A percentile compares a stretch with the other conserved stretches of the same genome.
phyloP scores from a whole-genome alignment of 140 eudicot genomes.

The Stevia rebaudiana region DNA sequence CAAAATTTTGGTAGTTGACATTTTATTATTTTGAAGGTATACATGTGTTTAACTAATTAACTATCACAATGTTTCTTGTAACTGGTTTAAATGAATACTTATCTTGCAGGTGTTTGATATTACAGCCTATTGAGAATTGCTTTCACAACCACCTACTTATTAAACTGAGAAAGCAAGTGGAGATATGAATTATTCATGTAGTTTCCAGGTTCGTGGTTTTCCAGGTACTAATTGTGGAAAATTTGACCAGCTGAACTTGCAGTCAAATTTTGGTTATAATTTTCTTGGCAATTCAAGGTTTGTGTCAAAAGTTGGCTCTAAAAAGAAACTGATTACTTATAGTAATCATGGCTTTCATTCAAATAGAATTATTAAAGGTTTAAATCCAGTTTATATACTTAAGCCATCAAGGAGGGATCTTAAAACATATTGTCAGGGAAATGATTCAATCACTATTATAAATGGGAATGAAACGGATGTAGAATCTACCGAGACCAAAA shows the following conservation, averaged over 20 bases:
- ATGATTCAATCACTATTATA: constrained; percentile 45
- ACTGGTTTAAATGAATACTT: background rate
- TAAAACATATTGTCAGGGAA: constrained; percentile 50
- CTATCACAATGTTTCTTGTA: too few species aligned
- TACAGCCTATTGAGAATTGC: constrained; percentile 29
- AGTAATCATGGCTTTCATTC: constrained; percentile 21
- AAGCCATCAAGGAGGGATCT: constrained; percentile 23
- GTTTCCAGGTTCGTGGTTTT: constrained; percentile 33
- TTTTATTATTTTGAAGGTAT: background rate
- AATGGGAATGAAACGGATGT: constrained; percentile 43
- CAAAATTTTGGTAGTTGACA: background rate
- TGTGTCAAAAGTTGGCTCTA: constrained; percentile 19
- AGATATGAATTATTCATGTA: constrained; percentile 44
- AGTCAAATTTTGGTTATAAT: constrained; percentile 1
- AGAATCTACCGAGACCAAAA: constrained; percentile 31
- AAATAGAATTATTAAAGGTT: constrained; percentile 9
- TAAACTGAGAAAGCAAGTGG: constrained; percentile 4
- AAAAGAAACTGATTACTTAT: constrained; percentile 27
- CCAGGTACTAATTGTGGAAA: constrained; percentile 33
- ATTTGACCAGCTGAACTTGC: background rate
- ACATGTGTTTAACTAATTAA: too few species aligned
- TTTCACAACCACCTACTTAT: constrained; percentile 14
- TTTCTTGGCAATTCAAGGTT: constrained; percentile 23
- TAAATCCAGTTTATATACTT: constrained; percentile 18
- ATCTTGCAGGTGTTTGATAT: constrained; percentile 43